A percentile compares a stretch with the other conserved stretches of the same genome.
These are phyloP conservation scores for Asparagopsis taxiformis DNA, from an alignment of 31 red algal genomes.

Conservation along the genomic window DNA sequence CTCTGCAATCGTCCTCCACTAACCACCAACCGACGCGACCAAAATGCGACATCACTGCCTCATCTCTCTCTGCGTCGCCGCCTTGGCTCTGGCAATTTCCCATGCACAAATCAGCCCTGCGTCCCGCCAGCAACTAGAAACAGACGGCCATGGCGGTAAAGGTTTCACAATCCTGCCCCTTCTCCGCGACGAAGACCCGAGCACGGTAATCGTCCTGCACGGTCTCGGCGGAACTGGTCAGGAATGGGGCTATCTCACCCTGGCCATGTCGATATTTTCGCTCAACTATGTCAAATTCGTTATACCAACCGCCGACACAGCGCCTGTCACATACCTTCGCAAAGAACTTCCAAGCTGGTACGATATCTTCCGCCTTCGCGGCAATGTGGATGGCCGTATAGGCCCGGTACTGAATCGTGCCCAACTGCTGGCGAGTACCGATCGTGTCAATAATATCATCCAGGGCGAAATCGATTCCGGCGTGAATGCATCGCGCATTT, in stretches of 20 bases:
- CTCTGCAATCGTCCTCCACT: no score
- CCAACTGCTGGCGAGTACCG: constrained; percentile 41
- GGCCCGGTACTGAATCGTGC: constrained; percentile 35
- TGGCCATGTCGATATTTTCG: constrained; percentile 59
- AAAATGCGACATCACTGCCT: background rate
- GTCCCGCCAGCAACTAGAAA: constrained; percentile 21
- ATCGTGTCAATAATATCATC: constrained; percentile 59
- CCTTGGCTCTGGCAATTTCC: background rate
- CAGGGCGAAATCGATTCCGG: constrained; percentile 67
- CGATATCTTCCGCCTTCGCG: constrained; percentile 27
- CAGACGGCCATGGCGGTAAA: constrained; percentile 60
- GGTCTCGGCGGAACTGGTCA: constrained; percentile 88
- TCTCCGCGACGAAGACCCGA: constrained; percentile 15
- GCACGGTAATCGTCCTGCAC: constrained; percentile 73
- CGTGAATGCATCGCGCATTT: constrained; percentile 58
- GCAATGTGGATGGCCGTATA: no score
- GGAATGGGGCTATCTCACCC: constrained; percentile 64
- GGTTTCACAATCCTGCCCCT: constrained; percentile 65
- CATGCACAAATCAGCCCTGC: background rate
- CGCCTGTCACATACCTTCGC: constrained; percentile 44
- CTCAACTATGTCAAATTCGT: constrained; percentile 76
- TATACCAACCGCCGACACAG: constrained; percentile 63
- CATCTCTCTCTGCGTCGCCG: background rate
- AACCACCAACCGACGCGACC: background rate
- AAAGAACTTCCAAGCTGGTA: constrained; percentile 56